Percentiles rank a stretch among this genome's conserved stretches.
Conservation (phyloP, 805 yeast species). For the Yamadazyma insecticola region DNA sequence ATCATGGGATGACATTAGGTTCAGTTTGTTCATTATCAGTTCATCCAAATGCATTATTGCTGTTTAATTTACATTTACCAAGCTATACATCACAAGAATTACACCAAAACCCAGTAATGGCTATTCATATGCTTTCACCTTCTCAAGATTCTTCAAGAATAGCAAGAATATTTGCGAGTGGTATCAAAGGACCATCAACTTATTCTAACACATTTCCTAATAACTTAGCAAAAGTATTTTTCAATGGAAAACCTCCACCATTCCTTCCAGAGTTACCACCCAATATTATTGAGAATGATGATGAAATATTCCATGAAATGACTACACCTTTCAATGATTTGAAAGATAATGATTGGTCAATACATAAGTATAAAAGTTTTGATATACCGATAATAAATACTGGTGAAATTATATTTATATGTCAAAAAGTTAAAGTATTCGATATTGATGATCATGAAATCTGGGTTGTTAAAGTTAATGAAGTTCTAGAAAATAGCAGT, state of each 20-base stretch:
- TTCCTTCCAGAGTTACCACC: conserved; percentile 18
- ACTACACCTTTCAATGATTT: conserved; percentile 51
- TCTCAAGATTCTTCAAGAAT: conserved; percentile 47
- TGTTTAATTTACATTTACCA: conserved; percentile 84
- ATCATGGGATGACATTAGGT: conserved; percentile 78
- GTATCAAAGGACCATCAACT: conserved; percentile 53
- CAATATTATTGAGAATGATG: conserved; percentile 21
- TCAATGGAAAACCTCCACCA: no score
- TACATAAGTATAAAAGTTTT: conserved; percentile 15
- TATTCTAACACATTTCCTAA: no score
- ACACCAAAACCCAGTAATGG: conserved; percentile 55
- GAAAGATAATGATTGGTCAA: conserved; percentile 27
- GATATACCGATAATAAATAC: conserved; percentile 53
- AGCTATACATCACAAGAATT: conserved; percentile 71
- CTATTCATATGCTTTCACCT: conserved; percentile 74
- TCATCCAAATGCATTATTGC: conserved; percentile 70
- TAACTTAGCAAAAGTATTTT: conserved; percentile 20
- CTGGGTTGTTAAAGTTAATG: conserved; percentile 77
- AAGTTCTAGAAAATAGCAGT: conserved; percentile 35
- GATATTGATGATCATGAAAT: conserved; percentile 81
- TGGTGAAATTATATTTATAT: conserved; percentile 59
- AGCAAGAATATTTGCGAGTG: conserved; percentile 61
- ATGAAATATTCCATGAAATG: conserved; percentile 38
- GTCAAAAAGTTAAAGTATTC: conserved; percentile 50
- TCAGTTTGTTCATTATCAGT: conserved; percentile 81